Conservation (phyloP, 2,329 filamentous ascomycete species). For the Talaromyces sp. region DNA sequence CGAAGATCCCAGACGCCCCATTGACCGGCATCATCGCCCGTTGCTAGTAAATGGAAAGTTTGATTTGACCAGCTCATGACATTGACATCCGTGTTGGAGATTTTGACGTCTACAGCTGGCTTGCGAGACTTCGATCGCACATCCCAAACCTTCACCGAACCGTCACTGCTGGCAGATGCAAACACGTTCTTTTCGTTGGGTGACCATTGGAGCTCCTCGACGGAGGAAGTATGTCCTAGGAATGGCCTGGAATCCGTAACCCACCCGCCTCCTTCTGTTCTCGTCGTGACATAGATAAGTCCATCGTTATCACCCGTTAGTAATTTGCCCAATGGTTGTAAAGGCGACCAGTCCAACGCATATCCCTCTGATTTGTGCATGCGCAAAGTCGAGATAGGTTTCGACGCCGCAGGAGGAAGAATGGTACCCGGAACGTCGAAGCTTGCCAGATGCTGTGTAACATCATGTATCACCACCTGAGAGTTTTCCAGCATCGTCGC, state of each 20-base stretch:
- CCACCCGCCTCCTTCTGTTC: slow-evolving; percentile 84
- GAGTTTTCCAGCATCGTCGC: slow-evolving; percentile 90
- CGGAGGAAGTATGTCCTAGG: slow-evolving; percentile 75
- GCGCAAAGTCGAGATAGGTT: slow-evolving; percentile 79
- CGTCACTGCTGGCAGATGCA: slow-evolving; percentile 88
- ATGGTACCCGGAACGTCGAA: slow-evolving; percentile 85
- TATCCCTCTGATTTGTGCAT: slow-evolving; percentile 95
- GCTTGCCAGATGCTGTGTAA: slow-evolving; percentile 80
- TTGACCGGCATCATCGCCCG: slow-evolving; percentile 86
- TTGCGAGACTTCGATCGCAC: slow-evolving; percentile 83
- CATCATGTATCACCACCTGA: slow-evolving; percentile 87
- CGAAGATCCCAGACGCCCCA: slow-evolving; percentile 97
- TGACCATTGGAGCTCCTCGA: slow-evolving; percentile 97
- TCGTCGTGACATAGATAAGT: slow-evolving; percentile 80
- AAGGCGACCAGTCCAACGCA: slow-evolving; percentile 91
- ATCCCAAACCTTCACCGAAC: slow-evolving; percentile 95
- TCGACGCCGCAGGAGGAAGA: slow-evolving; percentile 78
- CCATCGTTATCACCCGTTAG: slow-evolving; percentile 90
- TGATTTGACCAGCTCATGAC: slow-evolving; percentile 93
- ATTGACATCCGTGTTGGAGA: slow-evolving; percentile 84
- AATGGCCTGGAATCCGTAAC: slow-evolving; percentile 82
- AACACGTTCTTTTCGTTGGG: slow-evolving; percentile 92
- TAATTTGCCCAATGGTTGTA: slow-evolving; percentile 76
- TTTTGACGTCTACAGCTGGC: slow-evolving; percentile 81
- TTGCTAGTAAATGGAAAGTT: slow-evolving; percentile 84